Base-by-base conservation (phyloP, 495 filamentous ascomycete species). In the Talaromyces proteolyticus region DNA sequence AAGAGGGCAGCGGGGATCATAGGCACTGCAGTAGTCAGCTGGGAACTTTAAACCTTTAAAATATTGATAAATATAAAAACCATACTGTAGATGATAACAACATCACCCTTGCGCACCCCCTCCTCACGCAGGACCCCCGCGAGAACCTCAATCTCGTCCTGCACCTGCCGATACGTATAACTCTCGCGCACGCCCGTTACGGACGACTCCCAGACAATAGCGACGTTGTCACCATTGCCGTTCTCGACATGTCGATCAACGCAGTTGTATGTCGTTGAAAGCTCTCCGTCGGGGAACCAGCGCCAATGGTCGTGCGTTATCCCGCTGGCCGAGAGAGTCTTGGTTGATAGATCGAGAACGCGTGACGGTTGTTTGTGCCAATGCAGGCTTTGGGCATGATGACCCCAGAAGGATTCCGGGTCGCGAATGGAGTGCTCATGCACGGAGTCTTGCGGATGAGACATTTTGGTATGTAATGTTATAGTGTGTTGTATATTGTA, bases 1-100 rank as follows among this genome's bases (percentile, higher is more conserved):
- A 94, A 85, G 16, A 95, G 61, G 6, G 91, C 86, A 4, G 88
- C 86, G 1, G 91, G 92, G 29, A 96, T 90, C 91, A 96, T 96
- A 48, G 91, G 92, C 91, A 96, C 88, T 91, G 51, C n/a, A n/a
- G n/a, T n/a, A n/a, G n/a, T n/a, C n/a, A n/a, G n/a, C n/a, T n/a
- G n/a, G n/a, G n/a, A n/a, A n/a, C n/a, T n/a, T n/a, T n/a, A n/a
- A n/a, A n/a, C n/a, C n/a, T n/a, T n/a, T n/a, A n/a, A n/a, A n/a
- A n/a, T n/a, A n/a, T n/a, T n/a, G n/a, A n/a, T n/a, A n/a, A n/a
- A n/a, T n/a, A n/a, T n/a, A n/a, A n/a, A n/a, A n/a, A n/a, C 6
- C 80, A 53, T 72, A 92, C 89, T 96, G 65, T 96, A 96, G 44
- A 96, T 81, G 42, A 96, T 72, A n/a, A 96, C 89, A 3, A 92